These are phyloP conservation scores for Ophiostoma triangulosporum DNA, from an alignment of 2,329 filamentous ascomycete species.

Conservation along the genomic window DNA sequence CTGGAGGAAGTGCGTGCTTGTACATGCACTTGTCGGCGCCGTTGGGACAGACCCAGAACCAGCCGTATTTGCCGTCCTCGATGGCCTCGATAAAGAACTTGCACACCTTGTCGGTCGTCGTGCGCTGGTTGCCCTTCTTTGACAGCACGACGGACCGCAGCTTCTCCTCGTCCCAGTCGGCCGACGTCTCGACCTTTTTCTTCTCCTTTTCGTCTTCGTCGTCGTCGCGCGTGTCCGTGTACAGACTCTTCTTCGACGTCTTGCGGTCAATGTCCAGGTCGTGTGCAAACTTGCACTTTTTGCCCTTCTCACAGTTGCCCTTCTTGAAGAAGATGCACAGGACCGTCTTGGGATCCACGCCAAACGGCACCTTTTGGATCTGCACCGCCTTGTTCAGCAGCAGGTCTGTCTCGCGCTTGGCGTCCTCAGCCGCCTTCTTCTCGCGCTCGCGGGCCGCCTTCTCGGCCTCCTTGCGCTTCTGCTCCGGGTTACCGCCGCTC, in stretches of 20 bases:
- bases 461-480: constrained; percentile 65
- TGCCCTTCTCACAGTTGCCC: constrained; percentile 91
- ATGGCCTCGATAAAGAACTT: constrained; percentile 96
- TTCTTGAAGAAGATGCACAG: constrained; percentile 96
- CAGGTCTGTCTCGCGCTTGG: constrained; percentile 64
- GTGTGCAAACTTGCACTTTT: constrained; percentile 96
- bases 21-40: constrained; percentile 98
- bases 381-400: constrained; percentile 86
- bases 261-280: constrained; percentile 82
- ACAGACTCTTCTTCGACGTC: constrained; percentile 81
- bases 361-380: constrained; percentile 94
- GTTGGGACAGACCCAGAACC: constrained; percentile 98
- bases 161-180: constrained; percentile 97
- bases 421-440: constrained; percentile 79
- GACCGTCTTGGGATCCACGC: constrained; percentile 95
- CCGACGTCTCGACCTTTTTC: constrained; percentile 86
- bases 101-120: constrained; percentile 96
- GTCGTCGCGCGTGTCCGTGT: constrained; percentile 65
- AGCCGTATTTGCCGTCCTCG: constrained; percentile 96
- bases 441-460: constrained; percentile 62
- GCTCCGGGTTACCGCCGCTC: constrained; percentile 65
- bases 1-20: constrained; percentile 84
- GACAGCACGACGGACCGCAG: constrained; percentile 78
- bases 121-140: constrained; percentile 95
- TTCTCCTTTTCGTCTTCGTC: constrained; percentile 45